A percentile compares a stretch with the other conserved stretches of the same genome.
These are phyloP conservation scores for Biancaea sappan DNA, from an alignment of 306 rosid species.

Conservation along the genomic window DNA sequence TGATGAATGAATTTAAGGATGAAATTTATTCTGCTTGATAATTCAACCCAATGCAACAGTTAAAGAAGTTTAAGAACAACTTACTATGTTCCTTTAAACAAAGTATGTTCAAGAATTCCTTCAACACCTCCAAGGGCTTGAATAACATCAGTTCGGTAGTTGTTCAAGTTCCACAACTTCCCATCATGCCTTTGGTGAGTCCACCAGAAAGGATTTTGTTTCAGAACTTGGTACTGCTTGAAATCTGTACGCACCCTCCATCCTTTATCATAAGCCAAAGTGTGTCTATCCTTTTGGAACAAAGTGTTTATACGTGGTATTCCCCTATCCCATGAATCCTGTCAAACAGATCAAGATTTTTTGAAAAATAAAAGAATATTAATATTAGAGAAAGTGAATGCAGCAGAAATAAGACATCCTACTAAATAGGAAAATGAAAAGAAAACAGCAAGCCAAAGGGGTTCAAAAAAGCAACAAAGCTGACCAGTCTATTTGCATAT, in stretches of 20 bases:
- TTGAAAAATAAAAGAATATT: neutral
- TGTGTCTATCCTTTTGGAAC: constrained; percentile 98
- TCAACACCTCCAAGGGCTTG: constrained; percentile 99
- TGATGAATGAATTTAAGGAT: neutral
- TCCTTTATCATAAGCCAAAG: constrained; percentile 98
- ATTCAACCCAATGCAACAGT: neutral
- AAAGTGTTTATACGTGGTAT: constrained; percentile 98
- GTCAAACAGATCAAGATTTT: constrained; percentile 32
- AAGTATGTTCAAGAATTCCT: constrained; percentile 96
- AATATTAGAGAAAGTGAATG: neutral
- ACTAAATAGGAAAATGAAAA: neutral
- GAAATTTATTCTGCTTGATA: neutral
- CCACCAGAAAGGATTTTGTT: constrained; percentile 99
- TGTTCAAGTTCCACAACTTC: constrained; percentile 95
- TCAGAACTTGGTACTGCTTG: constrained; percentile 96
- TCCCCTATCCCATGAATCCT: constrained; percentile 99
- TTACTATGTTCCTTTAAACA: constrained; percentile 99
- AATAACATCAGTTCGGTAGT: constrained; percentile 97
- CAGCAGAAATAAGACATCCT: neutral
- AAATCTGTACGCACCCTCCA: constrained; percentile 99
- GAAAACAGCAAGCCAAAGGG: neutral
- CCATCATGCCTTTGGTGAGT: constrained; percentile 99
- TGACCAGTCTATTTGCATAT: neutral
- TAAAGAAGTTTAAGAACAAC: constrained; percentile 32
- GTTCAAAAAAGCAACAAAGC: neutral